A percentile compares a stretch with the other conserved stretches of the same genome.
Evolutionary conservation across 2,329 filamentous ascomycete species (phyloP).

Genomic region (Elsinoe batatas): DNA sequence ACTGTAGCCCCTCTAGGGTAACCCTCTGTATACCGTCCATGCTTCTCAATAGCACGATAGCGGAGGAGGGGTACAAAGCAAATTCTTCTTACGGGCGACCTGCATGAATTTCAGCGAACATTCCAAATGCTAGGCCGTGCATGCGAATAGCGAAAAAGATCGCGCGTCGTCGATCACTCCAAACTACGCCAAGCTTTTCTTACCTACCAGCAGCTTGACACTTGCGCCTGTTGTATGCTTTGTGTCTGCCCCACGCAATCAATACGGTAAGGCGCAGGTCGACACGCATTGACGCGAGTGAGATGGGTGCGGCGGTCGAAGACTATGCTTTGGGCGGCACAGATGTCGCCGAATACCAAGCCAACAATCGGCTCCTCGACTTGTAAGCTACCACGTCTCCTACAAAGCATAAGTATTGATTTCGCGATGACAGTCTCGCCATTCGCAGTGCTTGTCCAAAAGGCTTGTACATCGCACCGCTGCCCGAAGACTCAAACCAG

Average conservation of each 20-base stretch:
- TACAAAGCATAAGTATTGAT: neutral
- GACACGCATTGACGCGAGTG: neutral
- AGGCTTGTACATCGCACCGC: slow-evolving; percentile 77
- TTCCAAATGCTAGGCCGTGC: slow-evolving; percentile 7
- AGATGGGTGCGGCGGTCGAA: neutral
- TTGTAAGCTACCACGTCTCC: slow-evolving; percentile 9
- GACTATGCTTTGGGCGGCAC: neutral
- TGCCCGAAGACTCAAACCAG: slow-evolving; percentile 66
- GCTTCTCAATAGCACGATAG: neutral
- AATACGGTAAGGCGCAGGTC: too few relatives aligned
- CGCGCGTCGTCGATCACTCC: slow-evolving; percentile 3
- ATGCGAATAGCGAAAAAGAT: neutral
- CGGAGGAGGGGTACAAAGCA: slow-evolving; percentile 9
- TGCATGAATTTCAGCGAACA: neutral
- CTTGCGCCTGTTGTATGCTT: too few relatives aligned
- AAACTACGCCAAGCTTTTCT: neutral
- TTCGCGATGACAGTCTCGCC: neutral
- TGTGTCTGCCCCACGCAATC: neutral
- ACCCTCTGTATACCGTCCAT: neutral
- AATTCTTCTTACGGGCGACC: neutral
- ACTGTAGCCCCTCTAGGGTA: neutral
- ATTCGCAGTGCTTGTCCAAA: slow-evolving; percentile 58
- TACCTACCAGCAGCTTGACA: slow-evolving; percentile 11
- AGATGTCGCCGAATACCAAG: slow-evolving; percentile 5
- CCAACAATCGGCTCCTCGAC: slow-evolving; percentile 15